Evolutionary conservation across 2,329 filamentous ascomycete genomes (phyloP).

Genomic region (Xylariaceae sp.): DNA sequence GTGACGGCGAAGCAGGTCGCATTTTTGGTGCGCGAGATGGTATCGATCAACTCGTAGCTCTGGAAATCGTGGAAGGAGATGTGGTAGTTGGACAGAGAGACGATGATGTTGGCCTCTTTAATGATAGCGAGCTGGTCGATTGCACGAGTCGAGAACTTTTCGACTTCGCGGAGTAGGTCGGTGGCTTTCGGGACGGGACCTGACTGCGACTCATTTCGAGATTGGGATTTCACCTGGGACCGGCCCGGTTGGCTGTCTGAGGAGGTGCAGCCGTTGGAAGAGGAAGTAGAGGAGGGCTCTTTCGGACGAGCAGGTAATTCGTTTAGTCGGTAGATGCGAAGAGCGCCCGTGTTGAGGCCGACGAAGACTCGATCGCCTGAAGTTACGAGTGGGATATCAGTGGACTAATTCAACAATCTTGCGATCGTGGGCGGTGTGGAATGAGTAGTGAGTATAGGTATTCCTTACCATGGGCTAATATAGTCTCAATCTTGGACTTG

Average conservation of each 20-base stretch:
- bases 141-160: slow-evolving; percentile 85
- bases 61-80: slow-evolving; percentile 87
- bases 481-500: slow-evolving; percentile 95
- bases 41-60: slow-evolving; percentile 75
- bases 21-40: slow-evolving; percentile 75
- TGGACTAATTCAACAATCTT: not conserved
- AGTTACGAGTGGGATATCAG: slow-evolving; percentile 2
- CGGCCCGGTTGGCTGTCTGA: slow-evolving; percentile 8
- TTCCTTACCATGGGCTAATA: slow-evolving; percentile 76
- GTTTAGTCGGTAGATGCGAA: slow-evolving; percentile 89
- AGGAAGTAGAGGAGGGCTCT: slow-evolving; percentile 19
- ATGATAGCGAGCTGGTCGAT: slow-evolving; percentile 93
- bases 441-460: not conserved
- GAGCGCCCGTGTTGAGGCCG: slow-evolving; percentile 79
- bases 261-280: slow-evolving; percentile 34
- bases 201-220: slow-evolving; percentile 14
- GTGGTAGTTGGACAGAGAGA: slow-evolving; percentile 85
- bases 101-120: slow-evolving; percentile 86
- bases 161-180: slow-evolving; percentile 83
- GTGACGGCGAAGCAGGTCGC: slow-evolving; percentile 88
- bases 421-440: not conserved
- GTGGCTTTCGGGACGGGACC: slow-evolving; percentile 49
- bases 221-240: not conserved
- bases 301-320: slow-evolving; percentile 43
- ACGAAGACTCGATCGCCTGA: slow-evolving; percentile 84